A percentile compares a stretch with the other conserved stretches of the same genome.
Conservation (phyloP, 2,329 filamentous ascomycete genomes). For the Pseudogymnoascus sp. region DNA sequence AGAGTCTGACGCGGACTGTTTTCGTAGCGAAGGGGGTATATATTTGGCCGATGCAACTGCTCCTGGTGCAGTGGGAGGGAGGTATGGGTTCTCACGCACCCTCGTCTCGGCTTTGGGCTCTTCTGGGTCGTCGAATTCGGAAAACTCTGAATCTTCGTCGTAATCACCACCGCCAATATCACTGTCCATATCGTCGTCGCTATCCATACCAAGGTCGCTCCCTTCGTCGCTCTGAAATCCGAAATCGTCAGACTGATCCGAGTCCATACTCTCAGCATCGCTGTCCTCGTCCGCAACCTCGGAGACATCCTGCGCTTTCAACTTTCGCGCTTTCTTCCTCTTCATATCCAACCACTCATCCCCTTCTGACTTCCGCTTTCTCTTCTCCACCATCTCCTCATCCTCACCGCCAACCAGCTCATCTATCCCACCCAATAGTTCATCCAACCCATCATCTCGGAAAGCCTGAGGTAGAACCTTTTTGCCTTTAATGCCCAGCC, state of each 20-base stretch:
- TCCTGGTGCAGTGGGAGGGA: constrained; percentile 53
- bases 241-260: constrained; percentile 19
- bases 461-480: constrained; percentile 67
- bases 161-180: constrained; percentile 10
- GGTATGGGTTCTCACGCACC: constrained; percentile 76
- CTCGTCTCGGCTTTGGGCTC: constrained; percentile 33
- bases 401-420: constrained; percentile 40
- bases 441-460: constrained; percentile 73
- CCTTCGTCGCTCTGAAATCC: constrained; percentile 18
- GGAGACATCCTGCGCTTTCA: constrained; percentile 19
- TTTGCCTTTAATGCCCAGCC: constrained; percentile 68
- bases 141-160: constrained; percentile 25
- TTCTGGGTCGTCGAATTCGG: constrained; percentile 24
- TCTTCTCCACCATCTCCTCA: constrained; percentile 37
- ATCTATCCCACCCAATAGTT: constrained; percentile 62
- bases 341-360: constrained; percentile 55
- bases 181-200: constrained; percentile 32
- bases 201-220: constrained; percentile 31
- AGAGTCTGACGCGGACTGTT: constrained; percentile 50
- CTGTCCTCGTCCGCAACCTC: constrained; percentile 23
- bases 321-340: constrained; percentile 37
- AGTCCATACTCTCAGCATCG: constrained; percentile 23
- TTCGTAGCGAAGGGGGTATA: constrained; percentile 75
- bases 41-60: constrained; percentile 62
- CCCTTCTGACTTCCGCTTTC: constrained; percentile 49